phyloP scores from a whole-genome alignment of 176 grass and related monocot species.

The Alopecurus myosuroides region DNA sequence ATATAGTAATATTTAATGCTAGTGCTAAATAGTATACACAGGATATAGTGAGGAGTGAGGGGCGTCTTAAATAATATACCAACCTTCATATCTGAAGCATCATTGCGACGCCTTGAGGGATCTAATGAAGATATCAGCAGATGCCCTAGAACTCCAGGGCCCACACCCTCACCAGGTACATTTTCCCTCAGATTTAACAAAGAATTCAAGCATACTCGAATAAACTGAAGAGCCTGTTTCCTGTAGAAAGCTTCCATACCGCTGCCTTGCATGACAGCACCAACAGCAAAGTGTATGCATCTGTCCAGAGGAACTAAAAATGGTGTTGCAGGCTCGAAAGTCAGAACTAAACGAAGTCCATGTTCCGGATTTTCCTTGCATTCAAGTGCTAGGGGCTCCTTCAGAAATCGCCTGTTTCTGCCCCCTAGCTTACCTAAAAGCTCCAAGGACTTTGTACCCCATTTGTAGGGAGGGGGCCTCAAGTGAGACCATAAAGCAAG shows the following conservation, averaged over 20 bases:
- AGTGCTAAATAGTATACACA: conserved; percentile 5
- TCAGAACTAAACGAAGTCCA: conserved; percentile 92
- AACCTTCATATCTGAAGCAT: conserved; percentile 94
- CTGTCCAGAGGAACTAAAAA: conserved; percentile 97
- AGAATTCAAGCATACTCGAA: conserved; percentile 76
- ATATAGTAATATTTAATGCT: not conserved
- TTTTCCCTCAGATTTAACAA: conserved; percentile 92
- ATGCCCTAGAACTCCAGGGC: conserved; percentile 65
- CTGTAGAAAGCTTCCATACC: conserved; percentile 89
- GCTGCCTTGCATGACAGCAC: conserved; percentile 81
- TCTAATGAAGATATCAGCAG: conserved; percentile 84
- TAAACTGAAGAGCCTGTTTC: conserved; percentile 89
- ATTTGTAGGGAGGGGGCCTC: conserved; percentile 84
- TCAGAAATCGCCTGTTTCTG: conserved; percentile 88
- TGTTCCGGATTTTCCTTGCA: conserved; percentile 99
- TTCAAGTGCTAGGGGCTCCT: conserved; percentile 82
- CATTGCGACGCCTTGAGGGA: conserved; percentile 71
- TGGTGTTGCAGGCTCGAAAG: conserved; percentile 94
- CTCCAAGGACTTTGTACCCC: conserved; percentile 90
- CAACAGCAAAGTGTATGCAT: conserved; percentile 86
- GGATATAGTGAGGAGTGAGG: not conserved
- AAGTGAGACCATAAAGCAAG: conserved; percentile 97
- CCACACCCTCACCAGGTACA: conserved; percentile 68
- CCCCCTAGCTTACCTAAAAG: conserved; percentile 94
- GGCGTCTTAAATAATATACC: conserved; percentile 2